Conservation (phyloP, 768 basidiomycete species). For the Pholiota microspora region DNA sequence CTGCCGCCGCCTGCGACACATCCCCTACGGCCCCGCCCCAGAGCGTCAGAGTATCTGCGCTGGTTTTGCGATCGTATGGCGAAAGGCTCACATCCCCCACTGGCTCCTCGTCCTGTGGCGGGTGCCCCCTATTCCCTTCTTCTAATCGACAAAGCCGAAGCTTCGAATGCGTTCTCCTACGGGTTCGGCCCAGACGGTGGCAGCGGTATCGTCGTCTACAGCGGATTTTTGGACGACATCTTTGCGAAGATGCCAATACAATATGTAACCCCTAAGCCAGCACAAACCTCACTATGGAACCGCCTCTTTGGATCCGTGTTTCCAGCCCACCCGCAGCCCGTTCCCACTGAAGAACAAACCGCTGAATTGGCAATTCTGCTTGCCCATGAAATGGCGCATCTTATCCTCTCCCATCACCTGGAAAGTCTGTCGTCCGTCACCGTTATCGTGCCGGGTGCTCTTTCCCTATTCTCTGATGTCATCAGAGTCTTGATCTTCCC, state of each 20-base stretch:
- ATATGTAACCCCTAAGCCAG: slow-evolving; percentile 15
- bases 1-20: slow-evolving; percentile 80
- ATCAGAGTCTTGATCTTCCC: slow-evolving; percentile 82
- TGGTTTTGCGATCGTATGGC: slow-evolving; percentile 49
- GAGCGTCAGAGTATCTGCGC: slow-evolving; percentile 71
- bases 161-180: slow-evolving; percentile 91
- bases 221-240: slow-evolving; percentile 89
- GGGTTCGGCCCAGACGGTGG: slow-evolving; percentile 92
- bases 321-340: slow-evolving; percentile 35
- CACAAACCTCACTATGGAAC: slow-evolving; percentile 43
- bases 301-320: slow-evolving; percentile 45
- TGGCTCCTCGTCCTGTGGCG: slow-evolving; percentile 54
- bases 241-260: slow-evolving; percentile 46
- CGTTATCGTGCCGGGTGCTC: slow-evolving; percentile 76
- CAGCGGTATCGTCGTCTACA: slow-evolving; percentile 93
- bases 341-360: slow-evolving; percentile 80
- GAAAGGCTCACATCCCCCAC: slow-evolving; percentile 35
- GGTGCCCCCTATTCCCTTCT: slow-evolving; percentile 91
- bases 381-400: slow-evolving; percentile 91
- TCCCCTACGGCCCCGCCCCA: slow-evolving; percentile 81
- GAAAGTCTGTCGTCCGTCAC: slow-evolving; percentile 87
- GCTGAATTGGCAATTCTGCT: slow-evolving; percentile 86
- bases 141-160: slow-evolving; percentile 81
- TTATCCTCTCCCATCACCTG: slow-evolving; percentile 87
- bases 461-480: slow-evolving; percentile 77